A percentile compares a stretch with the other conserved stretches of the same genome.
Evolutionary conservation across 768 basidiomycete species (phyloP).

Genomic region (Cubamyces lactineus): DNA sequence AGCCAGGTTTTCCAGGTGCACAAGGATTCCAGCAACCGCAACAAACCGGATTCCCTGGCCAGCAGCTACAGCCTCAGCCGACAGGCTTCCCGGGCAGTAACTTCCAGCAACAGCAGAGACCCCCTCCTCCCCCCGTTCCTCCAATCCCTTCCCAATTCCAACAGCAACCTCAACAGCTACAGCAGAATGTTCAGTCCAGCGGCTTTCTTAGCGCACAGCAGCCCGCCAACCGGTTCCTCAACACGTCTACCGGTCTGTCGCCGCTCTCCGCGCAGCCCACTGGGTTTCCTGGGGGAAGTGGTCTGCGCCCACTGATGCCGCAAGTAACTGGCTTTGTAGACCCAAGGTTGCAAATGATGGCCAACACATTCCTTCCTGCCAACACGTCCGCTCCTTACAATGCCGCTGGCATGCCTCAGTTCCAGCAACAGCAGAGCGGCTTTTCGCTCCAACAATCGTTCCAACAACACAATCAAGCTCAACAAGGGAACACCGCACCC

Average conservation of each 20-base stretch:
- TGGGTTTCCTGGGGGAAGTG: conserved; percentile 53
- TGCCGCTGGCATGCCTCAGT: conserved; percentile 64
- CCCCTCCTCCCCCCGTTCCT: conserved; percentile 62
- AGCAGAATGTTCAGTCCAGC: conserved; percentile 36
- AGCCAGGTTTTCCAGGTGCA: conserved; percentile 51
- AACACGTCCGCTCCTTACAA: conserved; percentile 63
- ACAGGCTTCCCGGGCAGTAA: conserved; percentile 44
- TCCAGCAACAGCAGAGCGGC: conserved; percentile 60
- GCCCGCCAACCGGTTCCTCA: conserved; percentile 17
- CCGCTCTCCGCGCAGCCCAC: conserved; percentile 55
- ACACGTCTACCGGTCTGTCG: conserved; percentile 51
- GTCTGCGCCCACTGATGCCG: conserved; percentile 55
- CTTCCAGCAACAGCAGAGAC: conserved; percentile 49
- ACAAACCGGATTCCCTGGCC: conserved; percentile 55
- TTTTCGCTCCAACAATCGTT: conserved; percentile 80
- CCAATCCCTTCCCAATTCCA: conserved; percentile 66
- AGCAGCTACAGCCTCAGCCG: conserved; percentile 56
- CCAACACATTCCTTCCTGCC: conserved; percentile 88
- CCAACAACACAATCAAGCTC: conserved; percentile 82
- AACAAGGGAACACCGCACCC: conserved; percentile 63
- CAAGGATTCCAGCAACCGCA: conserved; percentile 48
- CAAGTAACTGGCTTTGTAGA: conserved; percentile 83
- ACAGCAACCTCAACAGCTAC: conserved; percentile 46
- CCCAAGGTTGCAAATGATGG: conserved; percentile 87
- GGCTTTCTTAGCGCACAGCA: conserved; percentile 49